Percentiles rank a stretch among this genome's conserved stretches.
Conservation (phyloP, 257 asterid species). For the Lycium barbarum region DNA sequence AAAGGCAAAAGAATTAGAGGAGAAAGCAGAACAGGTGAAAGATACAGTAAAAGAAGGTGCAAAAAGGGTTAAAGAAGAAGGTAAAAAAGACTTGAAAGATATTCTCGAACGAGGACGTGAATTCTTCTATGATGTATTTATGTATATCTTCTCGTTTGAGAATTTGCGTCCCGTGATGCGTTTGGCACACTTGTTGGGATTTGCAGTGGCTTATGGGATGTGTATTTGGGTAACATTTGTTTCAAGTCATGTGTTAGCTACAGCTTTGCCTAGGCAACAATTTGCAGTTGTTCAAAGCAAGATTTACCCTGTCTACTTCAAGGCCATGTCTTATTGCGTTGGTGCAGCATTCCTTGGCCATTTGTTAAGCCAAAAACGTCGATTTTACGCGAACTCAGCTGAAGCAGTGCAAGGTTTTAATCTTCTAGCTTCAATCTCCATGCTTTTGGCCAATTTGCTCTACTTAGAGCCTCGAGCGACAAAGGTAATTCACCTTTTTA, state of each 20-base stretch:
- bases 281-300: slow-evolving; percentile 74
- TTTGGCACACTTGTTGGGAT: slow-evolving; percentile 55
- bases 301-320: slow-evolving; percentile 77
- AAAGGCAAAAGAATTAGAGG: slow-evolving; percentile 33
- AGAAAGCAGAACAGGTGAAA: slow-evolving; percentile 31
- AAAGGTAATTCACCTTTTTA: slow-evolving; percentile 49
- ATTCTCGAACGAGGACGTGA: slow-evolving; percentile 41
- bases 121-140: slow-evolving; percentile 38
- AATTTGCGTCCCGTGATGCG: slow-evolving; percentile 39
- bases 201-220: slow-evolving; percentile 71
- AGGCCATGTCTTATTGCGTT: slow-evolving; percentile 65
- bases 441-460: slow-evolving; percentile 56
- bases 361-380: slow-evolving; percentile 42
- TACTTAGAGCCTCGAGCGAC: slow-evolving; percentile 78
- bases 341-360: slow-evolving; percentile 65
- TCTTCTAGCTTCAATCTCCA: slow-evolving; percentile 53
- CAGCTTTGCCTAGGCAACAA: slow-evolving; percentile 71
- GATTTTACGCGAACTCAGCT: neutral
- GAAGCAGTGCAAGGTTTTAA: slow-evolving; percentile 48
- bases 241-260: slow-evolving; percentile 70
- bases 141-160: slow-evolving; percentile 38
- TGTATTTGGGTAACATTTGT: slow-evolving; percentile 75
- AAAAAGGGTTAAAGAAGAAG: slow-evolving; percentile 37
- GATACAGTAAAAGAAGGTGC: slow-evolving; percentile 36
- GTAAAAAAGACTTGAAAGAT: slow-evolving; percentile 47